These are phyloP conservation scores for Podospora pseudopauciseta DNA, from an alignment of 495 filamentous ascomycete species.

Conservation along the genomic window DNA sequence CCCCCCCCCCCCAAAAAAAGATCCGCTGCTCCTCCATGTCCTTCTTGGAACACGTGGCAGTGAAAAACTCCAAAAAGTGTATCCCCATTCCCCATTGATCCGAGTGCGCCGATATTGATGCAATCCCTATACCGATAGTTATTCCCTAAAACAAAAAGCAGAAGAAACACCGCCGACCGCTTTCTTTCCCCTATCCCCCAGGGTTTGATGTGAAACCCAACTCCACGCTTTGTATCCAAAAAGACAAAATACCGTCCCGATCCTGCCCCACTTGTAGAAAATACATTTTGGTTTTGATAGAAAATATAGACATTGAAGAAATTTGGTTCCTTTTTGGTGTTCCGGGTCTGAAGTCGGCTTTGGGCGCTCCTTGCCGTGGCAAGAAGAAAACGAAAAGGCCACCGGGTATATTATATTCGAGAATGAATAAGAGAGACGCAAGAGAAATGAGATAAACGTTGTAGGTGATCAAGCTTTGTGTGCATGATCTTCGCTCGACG, in stretches of 20 bases:
- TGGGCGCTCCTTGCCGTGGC: not conserved
- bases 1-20: not conserved
- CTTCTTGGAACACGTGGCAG: not conserved
- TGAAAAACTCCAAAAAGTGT: not conserved
- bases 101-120: constrained; percentile 15
- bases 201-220: constrained; percentile 12
- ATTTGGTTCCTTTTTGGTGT: constrained; percentile 7
- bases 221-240: constrained; percentile 19
- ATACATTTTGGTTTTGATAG: constrained; percentile 11
- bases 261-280: not conserved
- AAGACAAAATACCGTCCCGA: constrained; percentile 8
- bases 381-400: not conserved
- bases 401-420: not conserved
- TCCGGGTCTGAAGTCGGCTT: not conserved
- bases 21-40: not conserved
- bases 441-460: constrained; percentile 4
- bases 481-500: not conserved
- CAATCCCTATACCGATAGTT: not conserved
- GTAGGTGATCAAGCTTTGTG: not conserved
- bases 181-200: not conserved
- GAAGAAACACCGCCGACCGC: not conserved
- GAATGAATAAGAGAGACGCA: not conserved
- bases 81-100: not conserved
- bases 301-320: constrained; percentile 13
- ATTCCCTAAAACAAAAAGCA: constrained; percentile 10